Base-by-base conservation (phyloP, 1,139 yeast species). In the Hemisphaericaspora xylofermentans region DNA sequence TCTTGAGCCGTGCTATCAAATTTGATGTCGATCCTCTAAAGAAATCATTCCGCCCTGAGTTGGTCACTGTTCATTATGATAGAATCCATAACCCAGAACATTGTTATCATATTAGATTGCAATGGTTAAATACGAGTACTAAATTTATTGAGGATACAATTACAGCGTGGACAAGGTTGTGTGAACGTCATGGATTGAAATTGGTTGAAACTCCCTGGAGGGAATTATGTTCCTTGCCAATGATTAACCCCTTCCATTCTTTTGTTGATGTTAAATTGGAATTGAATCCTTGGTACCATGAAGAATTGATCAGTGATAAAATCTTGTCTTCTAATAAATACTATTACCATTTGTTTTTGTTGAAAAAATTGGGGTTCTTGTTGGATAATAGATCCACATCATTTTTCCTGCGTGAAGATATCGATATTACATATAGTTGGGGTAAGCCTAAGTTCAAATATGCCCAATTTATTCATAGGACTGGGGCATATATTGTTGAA, bases 191-290 rank as follows among this genome's bases (percentile, higher is more conserved):
- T 58, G 98, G 98, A 0, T 70, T 91, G 49, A 80, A 79, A 43
- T 66, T 94, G 40, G 95, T 88, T n/a, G 98, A 93, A 56, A 82
- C 93, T 0, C 98, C 98, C 0, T 87, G 96, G 83, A 82, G 80
- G 43, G 98, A 91, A 54, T 72, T 89, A 29, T 82, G 93, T 53
- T 78, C 83, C 0, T 71, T 91, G 21, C 95, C 96, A 0, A 67
- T 71, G 10, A 66, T 76, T 31, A 88, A 88, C 50, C 98, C 98
- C 8, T 88, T 93, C 61, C 94, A 89, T 54, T 88, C 97, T 0
- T 82, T 88, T 53, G 84, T 88, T 34, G 84, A 81, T 39, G 72
- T 88, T 36, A 66, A 73, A 38, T 58, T 88, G 33, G 80, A 78
- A 0, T 60, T 86, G 6, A 74, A 85, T 52, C 95, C 96, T 0